Base-by-base conservation (phyloP, 192 early-diverging fungal genomes). In the Chytriomyces sp. region DNA sequence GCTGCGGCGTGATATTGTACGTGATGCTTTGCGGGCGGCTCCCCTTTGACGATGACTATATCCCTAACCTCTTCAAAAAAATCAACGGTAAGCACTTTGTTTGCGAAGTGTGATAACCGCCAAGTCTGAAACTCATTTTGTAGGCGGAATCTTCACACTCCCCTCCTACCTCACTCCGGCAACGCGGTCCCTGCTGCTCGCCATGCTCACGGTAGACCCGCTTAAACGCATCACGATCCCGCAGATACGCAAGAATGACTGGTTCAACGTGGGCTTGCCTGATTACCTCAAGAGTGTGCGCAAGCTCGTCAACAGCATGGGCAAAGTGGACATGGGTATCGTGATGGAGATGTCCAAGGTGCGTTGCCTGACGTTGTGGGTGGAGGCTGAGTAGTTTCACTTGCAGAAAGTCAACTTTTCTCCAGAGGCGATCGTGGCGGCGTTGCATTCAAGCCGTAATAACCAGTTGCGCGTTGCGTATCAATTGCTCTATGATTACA, bases 41-140 rank as follows among this genome's bases (percentile, higher is more conserved):
- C 19, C 98, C 98, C 1, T 99, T 98, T 75, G 98, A 99, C 74
- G 98, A 98, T 75, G 94, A 99, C 73, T 92, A 98, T 71, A 97
- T 99, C 19, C 84, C 85, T 3, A 82, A 77, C 34, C 76, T 87
- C 2, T 87, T 85, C 79, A 94, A 94, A 77, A 99, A 99, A 75
- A 99, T 99, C 78, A 96, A 94, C 64, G 85, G 91, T 84, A 79
- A 33, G 64, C 61, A 25, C 64, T 17, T 31, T 8, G 19, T 36
- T 0, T 1, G 4, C 14, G 14, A 14, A 58, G 22, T 58, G 1
- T 32, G 17, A 3, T 58, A 22, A 2, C 1, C 57, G 5, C 44
- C 17, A 44, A 49, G 44, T 49, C 1, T 58, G 12, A 17, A 17
- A 22, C 12, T 22, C 17, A 75, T 33, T 10, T 49, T 22, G 32